Percentiles rank a stretch among this genome's conserved stretches.
phyloP scores from a whole-genome alignment of 2,329 filamentous ascomycete species.

The Nigrograna mackinnonii region DNA sequence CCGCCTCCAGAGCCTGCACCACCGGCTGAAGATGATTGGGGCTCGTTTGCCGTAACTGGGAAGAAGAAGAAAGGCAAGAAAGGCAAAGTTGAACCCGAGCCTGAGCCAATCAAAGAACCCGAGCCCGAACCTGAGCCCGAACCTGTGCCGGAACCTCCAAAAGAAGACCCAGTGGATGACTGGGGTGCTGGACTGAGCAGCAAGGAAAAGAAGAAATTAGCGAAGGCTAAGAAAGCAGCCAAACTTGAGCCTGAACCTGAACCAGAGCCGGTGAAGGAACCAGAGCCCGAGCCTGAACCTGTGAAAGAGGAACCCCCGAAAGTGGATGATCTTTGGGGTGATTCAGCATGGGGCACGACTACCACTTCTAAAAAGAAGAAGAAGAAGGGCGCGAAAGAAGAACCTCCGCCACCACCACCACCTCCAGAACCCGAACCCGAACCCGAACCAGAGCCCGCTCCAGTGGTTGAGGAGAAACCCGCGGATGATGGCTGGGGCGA shows the following conservation, averaged over 20 bases:
- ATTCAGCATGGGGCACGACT: constrained; percentile 24
- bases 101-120: constrained; percentile 27
- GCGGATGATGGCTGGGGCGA: constrained; percentile 24
- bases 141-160: constrained; percentile 43
- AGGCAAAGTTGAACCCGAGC: constrained; percentile 27
- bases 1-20: constrained; percentile 17
- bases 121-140: constrained; percentile 39
- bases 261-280: constrained; percentile 18
- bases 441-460: constrained; percentile 4
- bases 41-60: constrained; percentile 11
- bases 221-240: constrained; percentile 40
- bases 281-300: constrained; percentile 14
- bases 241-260: constrained; percentile 21
- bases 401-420: constrained; percentile 12
- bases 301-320: constrained; percentile 27
- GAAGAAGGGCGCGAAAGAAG: constrained; percentile 47
- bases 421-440: constrained; percentile 5
- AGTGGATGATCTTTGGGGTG: constrained; percentile 39
- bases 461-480: constrained; percentile 18
- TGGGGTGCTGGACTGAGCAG: constrained; percentile 24
- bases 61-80: constrained; percentile 41
- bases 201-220: constrained; percentile 31
- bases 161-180: constrained; percentile 28
- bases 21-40: constrained; percentile 16
- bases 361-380: constrained; percentile 43